phyloP scores from a whole-genome alignment of 805 yeast species.

The Wickerhamiella bombiphila region DNA sequence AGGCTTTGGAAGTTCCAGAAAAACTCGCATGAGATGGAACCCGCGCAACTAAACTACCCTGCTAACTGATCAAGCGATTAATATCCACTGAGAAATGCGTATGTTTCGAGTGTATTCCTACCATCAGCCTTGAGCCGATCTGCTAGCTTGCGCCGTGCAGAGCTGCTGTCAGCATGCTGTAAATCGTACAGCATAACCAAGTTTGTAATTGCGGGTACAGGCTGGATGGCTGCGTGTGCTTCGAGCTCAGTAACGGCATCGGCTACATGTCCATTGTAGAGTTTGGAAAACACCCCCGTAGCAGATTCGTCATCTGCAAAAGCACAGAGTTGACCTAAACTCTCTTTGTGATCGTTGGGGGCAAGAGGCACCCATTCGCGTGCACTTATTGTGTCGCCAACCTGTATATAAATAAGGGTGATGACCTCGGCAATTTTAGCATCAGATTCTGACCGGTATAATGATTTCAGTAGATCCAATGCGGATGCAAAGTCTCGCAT shows the following conservation, averaged over 20 bases:
- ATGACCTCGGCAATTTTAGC: slow-evolving; percentile 8
- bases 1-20: slow-evolving; percentile 13
- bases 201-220: slow-evolving; percentile 14
- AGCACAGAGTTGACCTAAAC: slow-evolving; percentile 11
- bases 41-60: no score
- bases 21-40: slow-evolving; percentile 15
- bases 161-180: slow-evolving; percentile 1
- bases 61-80: no score
- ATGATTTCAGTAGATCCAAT: slow-evolving; percentile 17
- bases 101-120: neutral
- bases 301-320: slow-evolving; percentile 20
- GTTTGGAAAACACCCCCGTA: slow-evolving; percentile 13
- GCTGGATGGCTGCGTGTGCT: slow-evolving; percentile 4
- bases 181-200: slow-evolving; percentile 20
- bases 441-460: slow-evolving; percentile 8
- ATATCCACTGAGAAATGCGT: slow-evolving; percentile 1
- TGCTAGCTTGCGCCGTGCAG: neutral
- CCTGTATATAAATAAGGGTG: slow-evolving; percentile 15
- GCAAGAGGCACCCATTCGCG: slow-evolving; percentile 18
- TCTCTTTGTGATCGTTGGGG: neutral
- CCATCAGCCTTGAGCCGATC: slow-evolving; percentile 1
- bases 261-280: slow-evolving; percentile 19
- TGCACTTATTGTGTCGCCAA: slow-evolving; percentile 23
- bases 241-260: slow-evolving; percentile 16
- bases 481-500: slow-evolving; percentile 24